phyloP scores from a whole-genome alignment of 176 grass and related monocot species.

The Sorghum bicolor region Sorghum_bicolor_NCBIv3 NC_012871.2:72552501-72553000 shows the following conservation, averaged over 20 bases:
- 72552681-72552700: constrained; percentile 16
- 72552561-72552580: neutral
- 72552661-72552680: neutral
- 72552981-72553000: constrained; percentile 22
- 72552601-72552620: neutral
- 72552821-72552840: constrained; percentile 92
- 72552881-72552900: constrained; percentile 84
- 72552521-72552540: neutral
- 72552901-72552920: constrained; percentile 85
- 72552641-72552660: neutral
- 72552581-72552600: neutral
- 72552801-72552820: constrained; percentile 97
- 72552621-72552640: neutral
- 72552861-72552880: constrained; percentile 83
- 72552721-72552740: constrained; percentile 92
- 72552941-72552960: constrained; percentile 8
- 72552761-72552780: constrained; percentile 89
- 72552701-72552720: constrained; percentile 62
- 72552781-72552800: constrained; percentile 95
- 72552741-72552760: constrained; percentile 74
- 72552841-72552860: constrained; percentile 81
- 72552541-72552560: neutral
- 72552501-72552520: constrained; percentile 20
- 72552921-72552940: constrained; percentile 39
- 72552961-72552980: neutral